phyloP scores from a whole-genome alignment of 495 filamentous ascomycete genomes.

The Achaetomiella virescens region DNA sequence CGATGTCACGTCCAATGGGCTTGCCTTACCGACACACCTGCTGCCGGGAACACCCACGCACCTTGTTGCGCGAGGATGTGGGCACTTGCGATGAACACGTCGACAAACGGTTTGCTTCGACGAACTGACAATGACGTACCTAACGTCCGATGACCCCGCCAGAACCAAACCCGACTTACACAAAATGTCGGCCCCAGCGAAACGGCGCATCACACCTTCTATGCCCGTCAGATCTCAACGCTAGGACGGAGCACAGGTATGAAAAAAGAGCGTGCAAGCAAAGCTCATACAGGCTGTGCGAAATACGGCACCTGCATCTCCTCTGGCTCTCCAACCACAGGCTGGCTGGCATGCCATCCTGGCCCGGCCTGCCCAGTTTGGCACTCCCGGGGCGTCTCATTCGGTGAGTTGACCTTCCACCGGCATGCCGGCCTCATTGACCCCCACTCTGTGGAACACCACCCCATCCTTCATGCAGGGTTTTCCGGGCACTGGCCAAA shows the following conservation, averaged over 20 bases:
- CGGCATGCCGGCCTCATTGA: background rate
- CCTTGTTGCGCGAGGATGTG: background rate
- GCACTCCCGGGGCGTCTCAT: constrained; percentile 5
- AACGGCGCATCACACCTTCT: too few species aligned
- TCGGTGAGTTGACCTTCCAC: constrained; percentile 8
- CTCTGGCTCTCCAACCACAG: too few species aligned
- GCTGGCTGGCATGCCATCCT: background rate
- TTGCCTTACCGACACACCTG: background rate
- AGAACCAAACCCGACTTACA: too few species aligned
- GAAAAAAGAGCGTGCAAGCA: too few species aligned
- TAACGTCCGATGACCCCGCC: too few species aligned
- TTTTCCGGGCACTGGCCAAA: background rate
- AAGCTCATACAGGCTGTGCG: too few species aligned
- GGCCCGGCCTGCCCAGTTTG: constrained; percentile 8
- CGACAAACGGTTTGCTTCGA: background rate
- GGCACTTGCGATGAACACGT: background rate
- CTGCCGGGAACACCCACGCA: background rate
- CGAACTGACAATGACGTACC: too few species aligned
- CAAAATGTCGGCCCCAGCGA: too few species aligned
- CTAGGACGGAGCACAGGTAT: too few species aligned
- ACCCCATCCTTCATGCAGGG: constrained; percentile 4
- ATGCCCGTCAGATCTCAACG: too few species aligned
- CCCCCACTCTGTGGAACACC: constrained; percentile 11
- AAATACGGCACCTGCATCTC: too few species aligned
- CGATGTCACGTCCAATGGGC: background rate